Conservation (phyloP, 306 rosid genomes). For the Fragaria vesca region DNA sequence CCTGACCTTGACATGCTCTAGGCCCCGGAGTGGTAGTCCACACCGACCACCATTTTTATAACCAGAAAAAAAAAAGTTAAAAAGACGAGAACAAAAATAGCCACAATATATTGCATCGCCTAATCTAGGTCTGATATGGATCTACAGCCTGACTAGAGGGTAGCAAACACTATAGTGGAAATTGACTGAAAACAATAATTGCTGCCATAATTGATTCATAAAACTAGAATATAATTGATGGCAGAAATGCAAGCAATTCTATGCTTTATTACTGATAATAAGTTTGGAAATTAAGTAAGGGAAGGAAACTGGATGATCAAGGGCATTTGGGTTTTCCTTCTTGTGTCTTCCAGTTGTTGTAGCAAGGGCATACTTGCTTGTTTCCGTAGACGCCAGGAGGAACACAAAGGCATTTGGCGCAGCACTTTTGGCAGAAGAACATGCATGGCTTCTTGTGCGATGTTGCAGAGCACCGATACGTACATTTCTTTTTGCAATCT, state of each 20-base stretch:
- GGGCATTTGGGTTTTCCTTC: slow-evolving; percentile 97
- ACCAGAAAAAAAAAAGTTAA: too few relatives aligned
- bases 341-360: slow-evolving; percentile 92
- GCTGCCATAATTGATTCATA: background rate
- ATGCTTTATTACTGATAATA: background rate
- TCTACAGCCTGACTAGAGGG: background rate
- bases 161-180: background rate
- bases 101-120: background rate
- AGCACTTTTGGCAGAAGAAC: slow-evolving; percentile 91
- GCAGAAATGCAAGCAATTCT: background rate
- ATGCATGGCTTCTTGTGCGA: slow-evolving; percentile 94
- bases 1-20: too few relatives aligned
- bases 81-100: too few relatives aligned
- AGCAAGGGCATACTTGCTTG: slow-evolving; percentile 82
- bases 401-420: slow-evolving; percentile 74
- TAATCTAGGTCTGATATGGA: background rate
- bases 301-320: slow-evolving; percentile 17
- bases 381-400: slow-evolving; percentile 82
- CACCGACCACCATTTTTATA: too few relatives aligned
- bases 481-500: slow-evolving; percentile 68
- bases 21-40: too few relatives aligned
- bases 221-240: background rate
- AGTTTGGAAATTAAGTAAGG: background rate
- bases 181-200: background rate
- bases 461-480: slow-evolving; percentile 73